Evolutionary conservation across 2,329 filamentous ascomycete species (phyloP).

Genomic region (Stachybotrys echinatus): DNA sequence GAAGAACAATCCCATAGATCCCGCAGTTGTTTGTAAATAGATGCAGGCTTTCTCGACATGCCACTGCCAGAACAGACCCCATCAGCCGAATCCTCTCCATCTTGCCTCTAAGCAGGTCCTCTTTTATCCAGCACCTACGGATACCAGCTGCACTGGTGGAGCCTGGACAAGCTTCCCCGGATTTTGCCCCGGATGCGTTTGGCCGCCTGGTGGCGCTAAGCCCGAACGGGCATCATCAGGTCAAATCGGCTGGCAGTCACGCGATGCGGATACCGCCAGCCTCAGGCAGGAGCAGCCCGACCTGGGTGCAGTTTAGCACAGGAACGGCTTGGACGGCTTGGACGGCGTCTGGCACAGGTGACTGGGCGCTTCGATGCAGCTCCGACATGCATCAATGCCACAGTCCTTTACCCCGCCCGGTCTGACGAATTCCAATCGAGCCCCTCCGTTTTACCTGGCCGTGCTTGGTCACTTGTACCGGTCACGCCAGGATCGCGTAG

Average conservation of each 20-base stretch:
- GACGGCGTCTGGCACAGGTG: no score
- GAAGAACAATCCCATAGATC: background rate
- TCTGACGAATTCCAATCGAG: constrained; percentile 29
- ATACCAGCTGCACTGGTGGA: constrained; percentile 13
- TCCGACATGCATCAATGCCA: no score
- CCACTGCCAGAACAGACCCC: no score
- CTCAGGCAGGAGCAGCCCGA: background rate
- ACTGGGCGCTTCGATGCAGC: no score
- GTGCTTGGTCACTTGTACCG: background rate
- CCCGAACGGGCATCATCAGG: constrained; percentile 19
- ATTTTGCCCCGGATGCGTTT: constrained; percentile 18
- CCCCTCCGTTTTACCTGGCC: background rate
- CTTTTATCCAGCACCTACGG: no score
- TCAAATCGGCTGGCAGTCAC: constrained; percentile 17
- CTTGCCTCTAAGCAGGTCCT: no score
- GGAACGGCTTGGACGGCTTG: no score
- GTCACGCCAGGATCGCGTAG: background rate
- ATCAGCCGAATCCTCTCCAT: no score
- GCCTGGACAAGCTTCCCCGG: constrained; percentile 26
- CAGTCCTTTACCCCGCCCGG: constrained; percentile 41
- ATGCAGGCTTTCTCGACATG: no score
- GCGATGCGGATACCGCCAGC: constrained; percentile 11
- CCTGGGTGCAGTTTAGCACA: no score
- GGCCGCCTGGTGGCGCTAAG: constrained; percentile 10
- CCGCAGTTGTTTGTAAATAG: background rate